Evolutionary conservation across 2,329 filamentous ascomycete species (phyloP), one percentile per base, ranked within the genome.

Genomic region (Teratosphaeria zuluensis): DNA sequence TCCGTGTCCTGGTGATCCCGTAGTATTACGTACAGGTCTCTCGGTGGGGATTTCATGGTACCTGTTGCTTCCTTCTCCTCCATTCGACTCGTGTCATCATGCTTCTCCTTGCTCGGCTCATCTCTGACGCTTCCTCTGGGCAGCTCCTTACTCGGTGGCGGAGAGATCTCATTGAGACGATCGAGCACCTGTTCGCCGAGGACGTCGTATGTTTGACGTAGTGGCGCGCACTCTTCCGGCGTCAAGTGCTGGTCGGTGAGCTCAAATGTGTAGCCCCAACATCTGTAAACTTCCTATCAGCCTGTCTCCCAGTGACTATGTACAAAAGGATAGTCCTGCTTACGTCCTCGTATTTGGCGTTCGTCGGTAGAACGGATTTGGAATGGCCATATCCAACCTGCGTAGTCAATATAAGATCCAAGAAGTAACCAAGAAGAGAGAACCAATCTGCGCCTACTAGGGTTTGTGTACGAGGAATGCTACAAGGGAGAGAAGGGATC

Each of bases 231-330:
- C 66, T 89, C 76, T 57, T 85, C 80, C 6, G 77, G 72, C 1
- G 81, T 82, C 19, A 83, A 74, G 70, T 92, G 89, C 3, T 84
- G 72, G 5, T 80, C 70, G 0, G 87, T 88, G 79, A 87, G 86
- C 65, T 85, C 80, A 69, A 92, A 91, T 6, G 78, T 80, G 67
- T 89, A 82, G 21, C 82, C 86, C 84, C 85, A 90, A 63, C 71
- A 73, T 30, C 77, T 80, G 60, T 48, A 16, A 8, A n/a, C 42
- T 8, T 59, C 66, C 19, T 68, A 62, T 59, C 38, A 51, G 54
- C 42, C 21, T 55, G 24, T 28, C 24, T 28, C 24, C 24, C 24
- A 28, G 24, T 28, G 24, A 28, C 24, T 28, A 28, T 28, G 24
- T 28, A 28, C 24, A 28, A 28, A 2, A 28, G 24, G 24, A 28